Conservation (phyloP, 345 rosid species). For the Luvunga scandens region DNA sequence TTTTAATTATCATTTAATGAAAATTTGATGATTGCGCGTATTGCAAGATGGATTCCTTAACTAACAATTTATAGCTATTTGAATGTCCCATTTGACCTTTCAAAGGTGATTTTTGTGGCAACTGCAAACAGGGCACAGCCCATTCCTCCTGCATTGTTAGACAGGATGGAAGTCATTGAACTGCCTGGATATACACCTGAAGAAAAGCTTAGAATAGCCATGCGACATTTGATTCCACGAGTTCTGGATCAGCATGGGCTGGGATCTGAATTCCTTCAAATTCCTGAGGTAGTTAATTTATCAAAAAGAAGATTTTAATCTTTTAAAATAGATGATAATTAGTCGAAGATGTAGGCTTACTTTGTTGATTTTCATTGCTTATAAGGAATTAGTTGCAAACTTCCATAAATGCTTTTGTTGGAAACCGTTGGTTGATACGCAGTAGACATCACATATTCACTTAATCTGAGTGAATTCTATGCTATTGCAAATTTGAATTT, state of each 20-base stretch:
- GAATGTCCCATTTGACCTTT: constrained; percentile 97
- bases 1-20: not conserved
- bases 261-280: constrained; percentile 79
- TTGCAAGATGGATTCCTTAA: constrained; percentile 46
- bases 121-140: constrained; percentile 95
- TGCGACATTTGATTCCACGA: constrained; percentile 90
- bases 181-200: constrained; percentile 96
- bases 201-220: constrained; percentile 92
- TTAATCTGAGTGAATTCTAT: not conserved
- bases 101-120: constrained; percentile 91
- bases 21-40: constrained; percentile 1
- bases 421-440: not conserved
- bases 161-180: constrained; percentile 98
- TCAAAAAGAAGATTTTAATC: not conserved
- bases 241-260: constrained; percentile 96
- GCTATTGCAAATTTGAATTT: not conserved
- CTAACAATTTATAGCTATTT: constrained; percentile 61
- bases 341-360: not conserved
- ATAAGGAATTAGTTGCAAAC: not conserved
- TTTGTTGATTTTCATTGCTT: not conserved
- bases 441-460: not conserved
- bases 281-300: constrained; percentile 73
- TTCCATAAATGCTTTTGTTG: not conserved
- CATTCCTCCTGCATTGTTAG: constrained; percentile 92
- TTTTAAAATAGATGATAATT: not conserved